These are phyloP conservation scores for Massarina eburnea DNA, from an alignment of 2,329 filamentous ascomycete genomes.

Conservation along the genomic window DNA sequence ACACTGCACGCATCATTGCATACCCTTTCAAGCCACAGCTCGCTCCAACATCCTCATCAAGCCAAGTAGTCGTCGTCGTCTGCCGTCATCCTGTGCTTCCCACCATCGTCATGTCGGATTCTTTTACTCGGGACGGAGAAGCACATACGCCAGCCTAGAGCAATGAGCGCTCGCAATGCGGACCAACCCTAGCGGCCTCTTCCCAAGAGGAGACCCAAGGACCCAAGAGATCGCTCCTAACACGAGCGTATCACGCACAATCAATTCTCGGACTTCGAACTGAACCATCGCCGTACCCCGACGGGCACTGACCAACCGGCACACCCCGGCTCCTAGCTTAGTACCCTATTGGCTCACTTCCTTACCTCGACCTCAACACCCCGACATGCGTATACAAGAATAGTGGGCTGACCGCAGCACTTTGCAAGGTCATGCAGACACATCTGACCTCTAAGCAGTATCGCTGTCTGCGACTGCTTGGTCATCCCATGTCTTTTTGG, in stretches of 20 bases:
- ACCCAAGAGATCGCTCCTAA: neutral
- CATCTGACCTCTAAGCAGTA: slow-evolving; percentile 8
- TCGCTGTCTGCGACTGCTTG: neutral
- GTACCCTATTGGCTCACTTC: slow-evolving; percentile 23
- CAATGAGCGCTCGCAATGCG: neutral
- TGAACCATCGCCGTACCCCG: slow-evolving; percentile 22
- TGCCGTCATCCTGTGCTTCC: neutral
- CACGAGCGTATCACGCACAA: neutral
- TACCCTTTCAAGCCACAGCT: neutral
- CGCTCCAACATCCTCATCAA: neutral
- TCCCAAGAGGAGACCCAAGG: neutral
- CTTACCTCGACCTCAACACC: slow-evolving; percentile 13
- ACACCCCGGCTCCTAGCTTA: slow-evolving; percentile 15
- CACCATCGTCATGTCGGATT: neutral
- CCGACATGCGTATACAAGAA: slow-evolving; percentile 19
- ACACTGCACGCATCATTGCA: neutral
- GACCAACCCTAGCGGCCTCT: neutral
- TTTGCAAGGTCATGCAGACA: slow-evolving; percentile 9
- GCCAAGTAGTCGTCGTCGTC: neutral
- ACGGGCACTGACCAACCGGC: slow-evolving; percentile 19
- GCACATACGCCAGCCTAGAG: neutral
- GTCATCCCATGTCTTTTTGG: slow-evolving; percentile 1
- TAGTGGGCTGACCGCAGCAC: slow-evolving; percentile 27
- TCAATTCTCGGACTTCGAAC: slow-evolving; percentile 28
- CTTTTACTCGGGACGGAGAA: slow-evolving; percentile 3